Percentiles rank a stretch among this genome's conserved stretches.
phyloP scores from a whole-genome alignment of 371 early-diverging fungal genomes.

The Blyttiomyces sp. region DNA sequence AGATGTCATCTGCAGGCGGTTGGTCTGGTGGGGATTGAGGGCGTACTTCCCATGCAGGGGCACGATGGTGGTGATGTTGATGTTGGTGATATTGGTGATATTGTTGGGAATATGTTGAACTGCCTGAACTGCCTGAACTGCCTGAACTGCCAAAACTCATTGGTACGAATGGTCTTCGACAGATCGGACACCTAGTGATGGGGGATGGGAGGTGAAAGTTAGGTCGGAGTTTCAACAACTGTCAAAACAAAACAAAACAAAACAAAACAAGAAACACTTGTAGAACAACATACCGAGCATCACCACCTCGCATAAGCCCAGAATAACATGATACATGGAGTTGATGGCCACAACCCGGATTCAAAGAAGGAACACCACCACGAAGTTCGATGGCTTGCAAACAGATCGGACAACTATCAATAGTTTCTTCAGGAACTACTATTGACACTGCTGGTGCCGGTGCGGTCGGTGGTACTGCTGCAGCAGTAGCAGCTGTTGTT shows the following conservation, averaged over 20 bases:
- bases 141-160: neutral
- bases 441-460: too few relatives aligned
- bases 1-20: too few relatives aligned
- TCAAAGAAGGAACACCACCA: conserved; percentile 8
- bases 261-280: neutral
- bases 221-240: too few relatives aligned
- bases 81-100: neutral
- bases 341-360: conserved; percentile 14
- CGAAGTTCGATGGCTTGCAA: conserved; percentile 1
- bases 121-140: neutral
- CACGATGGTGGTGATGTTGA: neutral
- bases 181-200: conserved; percentile 5
- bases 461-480: too few relatives aligned
- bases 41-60: neutral
- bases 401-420: conserved; percentile 12
- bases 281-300: neutral
- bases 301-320: too few relatives aligned
- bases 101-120: neutral
- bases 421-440: too few relatives aligned
- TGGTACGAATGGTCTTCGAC: neutral
- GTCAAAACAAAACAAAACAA: neutral
- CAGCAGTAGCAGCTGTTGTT: too few relatives aligned
- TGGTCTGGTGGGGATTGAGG: neutral
- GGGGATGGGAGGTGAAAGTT: neutral
- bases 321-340: conserved; percentile 9